Conservation (phyloP, 768 basidiomycete genomes). For the Hydnomerulius pinastri region DNA sequence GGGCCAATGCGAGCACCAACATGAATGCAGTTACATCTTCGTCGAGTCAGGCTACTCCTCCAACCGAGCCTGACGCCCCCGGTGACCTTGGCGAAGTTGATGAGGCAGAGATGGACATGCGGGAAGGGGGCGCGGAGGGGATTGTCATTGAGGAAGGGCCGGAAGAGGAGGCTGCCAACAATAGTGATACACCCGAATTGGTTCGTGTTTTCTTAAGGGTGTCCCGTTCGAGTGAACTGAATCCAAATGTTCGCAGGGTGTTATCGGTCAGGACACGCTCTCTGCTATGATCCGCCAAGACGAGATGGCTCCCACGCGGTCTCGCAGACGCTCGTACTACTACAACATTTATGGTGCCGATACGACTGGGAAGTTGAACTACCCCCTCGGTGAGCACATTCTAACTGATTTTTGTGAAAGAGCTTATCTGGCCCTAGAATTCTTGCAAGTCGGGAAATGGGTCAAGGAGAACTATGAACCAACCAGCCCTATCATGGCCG, state of each 20-base stretch:
- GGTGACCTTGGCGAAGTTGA: constrained; percentile 15
- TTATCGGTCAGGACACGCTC: constrained; percentile 71
- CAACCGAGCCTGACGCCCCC: not conserved
- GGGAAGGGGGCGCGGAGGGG: constrained; percentile 19
- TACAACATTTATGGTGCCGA: constrained; percentile 41
- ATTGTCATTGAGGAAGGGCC: constrained; percentile 15
- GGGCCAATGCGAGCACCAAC: constrained; percentile 19
- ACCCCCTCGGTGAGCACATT: constrained; percentile 52
- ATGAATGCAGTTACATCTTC: constrained; percentile 14
- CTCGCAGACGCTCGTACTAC: constrained; percentile 57
- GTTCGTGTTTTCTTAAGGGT: constrained; percentile 17
- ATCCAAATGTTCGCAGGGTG: constrained; percentile 46
- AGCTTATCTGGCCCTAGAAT: constrained; percentile 42
- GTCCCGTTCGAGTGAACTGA: too few species aligned
- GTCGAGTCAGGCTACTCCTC: not conserved
- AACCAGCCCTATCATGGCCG: constrained; percentile 58
- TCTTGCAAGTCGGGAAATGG: constrained; percentile 61
- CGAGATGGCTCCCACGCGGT: constrained; percentile 59
- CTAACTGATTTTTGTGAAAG: not conserved
- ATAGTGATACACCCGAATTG: constrained; percentile 24
- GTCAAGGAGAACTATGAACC: constrained; percentile 56
- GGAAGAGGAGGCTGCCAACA: constrained; percentile 10
- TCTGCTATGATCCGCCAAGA: constrained; percentile 75
- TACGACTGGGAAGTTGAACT: constrained; percentile 51
- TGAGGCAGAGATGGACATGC: constrained; percentile 10